Evolutionary conservation across 2,329 filamentous ascomycete species (phyloP), one percentile per base, ranked within the genome.

Genomic region (Pestalotiopsis sp.): DNA sequence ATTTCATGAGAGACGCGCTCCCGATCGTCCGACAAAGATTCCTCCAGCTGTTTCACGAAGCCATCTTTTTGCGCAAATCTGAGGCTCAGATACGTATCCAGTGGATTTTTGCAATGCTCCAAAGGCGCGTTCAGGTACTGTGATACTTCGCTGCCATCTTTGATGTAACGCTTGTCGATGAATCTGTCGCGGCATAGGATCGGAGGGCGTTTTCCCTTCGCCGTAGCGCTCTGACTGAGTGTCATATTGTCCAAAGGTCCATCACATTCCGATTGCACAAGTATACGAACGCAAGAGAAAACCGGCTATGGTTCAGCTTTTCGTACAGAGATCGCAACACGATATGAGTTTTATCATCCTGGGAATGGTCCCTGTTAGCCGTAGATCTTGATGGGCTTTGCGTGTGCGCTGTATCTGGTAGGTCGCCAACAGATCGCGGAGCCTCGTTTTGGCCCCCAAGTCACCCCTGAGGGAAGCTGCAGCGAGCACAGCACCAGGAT

Each of bases 391-490:
- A 20, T 13, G 17, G 4, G 7, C 36, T 27, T 14, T 14, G 11
- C 1, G 7, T 38, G 5, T 20, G 9, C 17, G 13, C n/a, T 2
- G 57, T 20, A 17, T 45, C 20, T 64, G 61, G n/a, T 49, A 52
- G 9, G 27, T 6, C 40, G 12, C 40, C 45, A 52, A 25, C 41
- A 27, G 1, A 27, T 27, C n/a, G 2, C 7, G 23, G 2, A 64
- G 61, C 61, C 61, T 64, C 61, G n/a, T 64, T 64, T 64, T 64
- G 61, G 61, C 61, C 61, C 61, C 61, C 61, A 52, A 25, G 3
- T 14, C 4, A 59, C 11, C 57, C 57, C 11, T 27, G 11, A 14
- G 9, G 57, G 57, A 7, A 23, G 11, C 11, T 27, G 57, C 57
- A 59, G 57, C 25, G 20, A 58, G 12, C 12, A 23, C 25, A 59